Evolutionary conservation across 2,329 filamentous ascomycete genomes (phyloP).

Genomic region (Ceratocystis cubensis): DNA sequence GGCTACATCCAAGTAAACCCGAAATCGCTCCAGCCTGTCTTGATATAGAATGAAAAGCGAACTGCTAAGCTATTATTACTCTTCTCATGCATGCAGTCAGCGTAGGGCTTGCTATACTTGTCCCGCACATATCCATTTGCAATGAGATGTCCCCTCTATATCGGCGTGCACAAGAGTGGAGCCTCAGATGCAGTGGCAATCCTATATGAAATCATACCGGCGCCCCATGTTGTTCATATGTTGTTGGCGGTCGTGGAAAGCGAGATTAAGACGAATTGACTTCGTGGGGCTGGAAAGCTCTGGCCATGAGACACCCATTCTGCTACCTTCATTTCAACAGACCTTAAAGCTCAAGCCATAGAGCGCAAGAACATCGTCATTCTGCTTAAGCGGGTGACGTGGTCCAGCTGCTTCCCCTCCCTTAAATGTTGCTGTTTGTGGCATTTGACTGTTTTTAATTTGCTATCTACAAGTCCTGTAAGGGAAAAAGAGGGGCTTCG

Average conservation of each 20-base stretch:
- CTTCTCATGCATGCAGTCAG: neutral
- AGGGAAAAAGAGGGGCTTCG: neutral
- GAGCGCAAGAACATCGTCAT: neutral
- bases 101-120: neutral
- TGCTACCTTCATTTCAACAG: neutral
- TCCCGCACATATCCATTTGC: neutral
- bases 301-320: constrained; percentile 1
- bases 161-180: neutral
- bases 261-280: neutral
- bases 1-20: too few relatives aligned
- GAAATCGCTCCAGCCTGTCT: too few relatives aligned
- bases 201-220: neutral
- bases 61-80: neutral
- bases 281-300: constrained; percentile 2
- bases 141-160: neutral
- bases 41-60: neutral
- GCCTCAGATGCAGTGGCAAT: neutral
- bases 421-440: neutral
- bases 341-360: constrained; percentile 4
- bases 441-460: neutral
- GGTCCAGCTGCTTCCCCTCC: neutral
- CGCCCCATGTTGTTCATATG: too few relatives aligned
- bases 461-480: neutral
- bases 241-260: neutral
- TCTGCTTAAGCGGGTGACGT: neutral